Conservation (phyloP, 1,139 yeast genomes). For the Protomyces lactucae-debilis region DNA sequence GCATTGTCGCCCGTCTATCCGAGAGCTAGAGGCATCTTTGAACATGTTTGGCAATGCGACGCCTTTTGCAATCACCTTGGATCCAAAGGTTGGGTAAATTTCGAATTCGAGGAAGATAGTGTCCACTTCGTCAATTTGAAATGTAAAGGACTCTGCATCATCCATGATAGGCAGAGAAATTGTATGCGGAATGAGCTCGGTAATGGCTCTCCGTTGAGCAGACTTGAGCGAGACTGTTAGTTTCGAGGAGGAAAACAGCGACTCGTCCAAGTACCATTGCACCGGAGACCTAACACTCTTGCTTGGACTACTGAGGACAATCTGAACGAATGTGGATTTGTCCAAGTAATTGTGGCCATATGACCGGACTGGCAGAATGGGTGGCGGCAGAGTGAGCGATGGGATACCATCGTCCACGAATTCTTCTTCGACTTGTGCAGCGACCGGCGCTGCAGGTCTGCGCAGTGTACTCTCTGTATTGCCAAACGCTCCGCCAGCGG, state of each 20-base stretch:
- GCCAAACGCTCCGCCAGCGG: conserved; percentile 31
- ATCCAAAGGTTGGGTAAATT: conserved; percentile 89
- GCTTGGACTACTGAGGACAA: conserved; percentile 44
- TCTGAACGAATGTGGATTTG: conserved; percentile 75
- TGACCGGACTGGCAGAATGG: conserved; percentile 83
- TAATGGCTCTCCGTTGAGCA: conserved; percentile 50
- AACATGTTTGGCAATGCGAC: conserved; percentile 62
- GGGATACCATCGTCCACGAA: conserved; percentile 66
- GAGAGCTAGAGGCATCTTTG: conserved; percentile 37
- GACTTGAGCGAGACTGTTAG: conserved; percentile 67
- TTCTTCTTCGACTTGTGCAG: neutral
- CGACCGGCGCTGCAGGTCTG: neutral
- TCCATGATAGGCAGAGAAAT: conserved; percentile 73
- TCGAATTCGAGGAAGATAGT: conserved; percentile 82
- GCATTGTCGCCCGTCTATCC: conserved; percentile 1
- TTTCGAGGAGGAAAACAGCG: conserved; percentile 45
- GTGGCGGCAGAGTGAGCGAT: conserved; percentile 88
- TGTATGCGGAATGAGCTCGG: conserved; percentile 63
- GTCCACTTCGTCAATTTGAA: conserved; percentile 78
- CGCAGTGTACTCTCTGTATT: conserved; percentile 13
- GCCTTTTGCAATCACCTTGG: conserved; percentile 82
- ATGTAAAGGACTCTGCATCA: conserved; percentile 66
- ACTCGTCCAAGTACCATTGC: conserved; percentile 19
- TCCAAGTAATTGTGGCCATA: conserved; percentile 95
- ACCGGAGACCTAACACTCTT: conserved; percentile 7